These are phyloP conservation scores for Pythium plurisporium DNA, from an alignment of 352 stramenopile genomes.

Conservation along the genomic window DNA sequence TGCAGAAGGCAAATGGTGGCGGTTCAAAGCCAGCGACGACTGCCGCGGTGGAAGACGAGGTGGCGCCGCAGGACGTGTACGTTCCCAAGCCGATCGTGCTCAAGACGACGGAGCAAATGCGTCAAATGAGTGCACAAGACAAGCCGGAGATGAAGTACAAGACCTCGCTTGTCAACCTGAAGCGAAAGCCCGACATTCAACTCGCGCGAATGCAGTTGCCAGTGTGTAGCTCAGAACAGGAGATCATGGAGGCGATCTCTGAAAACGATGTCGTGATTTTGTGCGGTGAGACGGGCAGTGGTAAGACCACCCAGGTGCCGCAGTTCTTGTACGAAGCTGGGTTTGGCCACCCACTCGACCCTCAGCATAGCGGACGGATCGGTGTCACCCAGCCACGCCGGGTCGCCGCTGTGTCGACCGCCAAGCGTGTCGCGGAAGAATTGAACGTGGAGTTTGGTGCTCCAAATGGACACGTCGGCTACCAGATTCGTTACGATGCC, in stretches of 20 bases:
- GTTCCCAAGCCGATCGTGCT: conserved; percentile 64
- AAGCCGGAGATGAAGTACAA: conserved; percentile 46
- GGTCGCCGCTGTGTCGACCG: conserved; percentile 97
- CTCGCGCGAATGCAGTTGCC: conserved; percentile 93
- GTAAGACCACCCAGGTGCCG: conserved; percentile 98
- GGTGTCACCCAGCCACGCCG: conserved; percentile 97
- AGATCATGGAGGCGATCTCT: conserved; percentile 98
- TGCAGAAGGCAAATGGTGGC: conserved; percentile 9
- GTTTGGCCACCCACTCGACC: conserved; percentile 66
- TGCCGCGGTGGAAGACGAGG: conserved; percentile 19
- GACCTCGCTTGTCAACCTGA: conserved; percentile 63
- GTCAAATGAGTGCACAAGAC: conserved; percentile 38
- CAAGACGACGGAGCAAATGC: conserved; percentile 58
- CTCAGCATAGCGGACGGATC: conserved; percentile 66
- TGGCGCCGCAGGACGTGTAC: conserved; percentile 39
- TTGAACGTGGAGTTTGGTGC: conserved; percentile 87
- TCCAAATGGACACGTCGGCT: conserved; percentile 83
- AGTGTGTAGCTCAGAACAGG: conserved; percentile 97
- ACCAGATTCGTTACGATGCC: conserved; percentile 98
- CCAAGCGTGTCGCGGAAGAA: conserved; percentile 96
- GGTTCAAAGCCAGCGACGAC: not conserved
- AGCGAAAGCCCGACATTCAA: conserved; percentile 84
- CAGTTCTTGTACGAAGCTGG: conserved; percentile 98
- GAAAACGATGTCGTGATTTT: conserved; percentile 97
- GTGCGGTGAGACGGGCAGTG: conserved; percentile 97